phyloP scores from a whole-genome alignment of 1,284 basidiomycete genomes.

The Ganoderma lingzhi region DNA sequence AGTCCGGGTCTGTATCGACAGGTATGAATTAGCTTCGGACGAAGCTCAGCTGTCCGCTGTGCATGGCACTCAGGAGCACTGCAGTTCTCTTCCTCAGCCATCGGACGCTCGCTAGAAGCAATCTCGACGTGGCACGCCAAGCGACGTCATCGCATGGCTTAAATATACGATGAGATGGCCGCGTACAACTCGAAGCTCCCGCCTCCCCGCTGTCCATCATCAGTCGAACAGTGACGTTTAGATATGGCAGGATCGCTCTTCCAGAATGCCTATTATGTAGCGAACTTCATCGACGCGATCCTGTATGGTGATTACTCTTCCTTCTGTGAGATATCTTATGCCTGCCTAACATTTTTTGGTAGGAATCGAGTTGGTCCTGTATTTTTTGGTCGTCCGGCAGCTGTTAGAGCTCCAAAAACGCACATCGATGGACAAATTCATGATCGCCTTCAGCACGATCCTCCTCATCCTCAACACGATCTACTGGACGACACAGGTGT shows the following conservation, averaged over 20 bases:
- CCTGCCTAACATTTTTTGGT: background rate
- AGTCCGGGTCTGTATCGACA: background rate
- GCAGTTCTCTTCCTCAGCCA: background rate
- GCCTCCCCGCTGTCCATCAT: background rate
- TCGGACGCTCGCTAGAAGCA: background rate
- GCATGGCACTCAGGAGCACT: background rate
- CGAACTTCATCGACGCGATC: constrained; percentile 21
- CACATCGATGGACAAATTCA: constrained; percentile 20
- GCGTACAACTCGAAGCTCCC: background rate
- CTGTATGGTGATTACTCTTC: constrained; percentile 18
- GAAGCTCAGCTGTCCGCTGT: background rate
- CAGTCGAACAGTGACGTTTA: background rate
- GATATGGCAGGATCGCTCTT: constrained; percentile 20
- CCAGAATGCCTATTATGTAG: constrained; percentile 21
- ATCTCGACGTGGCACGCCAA: background rate
- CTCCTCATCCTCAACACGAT: constrained; percentile 29
- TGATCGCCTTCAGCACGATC: constrained; percentile 28
- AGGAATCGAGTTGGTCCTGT: constrained; percentile 31
- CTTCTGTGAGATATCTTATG: no score
- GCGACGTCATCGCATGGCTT: background rate
- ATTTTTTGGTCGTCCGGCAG: constrained; percentile 19
- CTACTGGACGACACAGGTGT: constrained; percentile 28
- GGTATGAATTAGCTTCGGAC: background rate
- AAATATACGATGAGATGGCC: background rate
- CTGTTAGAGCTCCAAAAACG: constrained; percentile 18